phyloP scores from a whole-genome alignment of 2,329 filamentous ascomycete genomes.

The Grosmannia huntii region DNA sequence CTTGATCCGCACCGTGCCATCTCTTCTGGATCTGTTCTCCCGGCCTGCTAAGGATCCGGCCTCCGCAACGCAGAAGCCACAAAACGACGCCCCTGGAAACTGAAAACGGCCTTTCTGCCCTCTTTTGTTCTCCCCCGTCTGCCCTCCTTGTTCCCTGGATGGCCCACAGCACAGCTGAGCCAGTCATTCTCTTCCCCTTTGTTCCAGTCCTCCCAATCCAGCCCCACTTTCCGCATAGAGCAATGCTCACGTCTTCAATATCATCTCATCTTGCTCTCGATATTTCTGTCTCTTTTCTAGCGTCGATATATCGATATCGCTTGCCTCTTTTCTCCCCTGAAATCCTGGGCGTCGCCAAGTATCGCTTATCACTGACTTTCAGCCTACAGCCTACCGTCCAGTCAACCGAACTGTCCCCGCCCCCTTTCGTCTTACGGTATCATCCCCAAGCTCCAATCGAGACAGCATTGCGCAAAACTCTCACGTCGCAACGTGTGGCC shows the following conservation, averaged over 20 bases:
- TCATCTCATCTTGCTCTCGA: constrained; percentile 1
- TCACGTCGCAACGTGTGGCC: background rate
- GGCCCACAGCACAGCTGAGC: background rate
- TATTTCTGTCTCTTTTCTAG: background rate
- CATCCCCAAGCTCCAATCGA: background rate
- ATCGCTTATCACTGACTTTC: background rate
- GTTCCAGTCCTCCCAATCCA: background rate
- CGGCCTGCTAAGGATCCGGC: background rate
- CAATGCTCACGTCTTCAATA: background rate
- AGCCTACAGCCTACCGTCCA: background rate
- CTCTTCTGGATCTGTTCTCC: constrained; percentile 11
- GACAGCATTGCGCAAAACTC: background rate
- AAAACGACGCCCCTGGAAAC: background rate
- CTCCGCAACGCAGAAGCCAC: background rate
- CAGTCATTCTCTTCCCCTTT: background rate
- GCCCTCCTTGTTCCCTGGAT: background rate
- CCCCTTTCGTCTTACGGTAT: background rate
- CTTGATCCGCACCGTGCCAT: constrained; percentile 6
- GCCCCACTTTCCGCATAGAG: background rate
- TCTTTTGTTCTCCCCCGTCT: background rate
- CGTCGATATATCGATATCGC: background rate
- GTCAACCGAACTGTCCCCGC: background rate
- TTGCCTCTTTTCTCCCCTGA: background rate
- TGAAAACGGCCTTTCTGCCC: background rate
- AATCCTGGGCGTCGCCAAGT: background rate